Evolutionary conservation across 345 rosid genomes (phyloP).

Genomic region (Hibiscus tridactylites): DNA sequence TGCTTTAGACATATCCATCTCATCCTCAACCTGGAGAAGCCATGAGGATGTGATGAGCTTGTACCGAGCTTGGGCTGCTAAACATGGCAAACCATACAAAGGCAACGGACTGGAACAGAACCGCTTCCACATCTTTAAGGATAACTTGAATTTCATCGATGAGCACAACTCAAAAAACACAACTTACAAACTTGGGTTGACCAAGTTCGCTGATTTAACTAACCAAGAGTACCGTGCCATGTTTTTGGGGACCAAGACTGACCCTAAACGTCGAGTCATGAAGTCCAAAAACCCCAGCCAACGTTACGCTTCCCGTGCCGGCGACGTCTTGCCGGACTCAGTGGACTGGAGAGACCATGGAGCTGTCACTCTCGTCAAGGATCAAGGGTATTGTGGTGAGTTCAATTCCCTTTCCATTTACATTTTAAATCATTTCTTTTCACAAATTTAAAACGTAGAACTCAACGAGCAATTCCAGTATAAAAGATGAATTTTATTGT

Average conservation of each 20-base stretch:
- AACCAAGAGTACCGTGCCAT: conserved; percentile 69
- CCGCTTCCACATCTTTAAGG: conserved; percentile 67
- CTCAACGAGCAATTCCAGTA: no score
- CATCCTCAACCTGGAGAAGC: conserved; percentile 37
- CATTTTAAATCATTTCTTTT: background rate
- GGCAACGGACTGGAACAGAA: conserved; percentile 43
- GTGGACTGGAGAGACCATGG: conserved; percentile 81
- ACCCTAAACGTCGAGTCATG: conserved; percentile 32
- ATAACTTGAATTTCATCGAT: conserved; percentile 67
- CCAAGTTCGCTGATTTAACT: conserved; percentile 69
- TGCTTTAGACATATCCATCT: conserved; percentile 25
- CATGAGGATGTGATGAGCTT: conserved; percentile 61
- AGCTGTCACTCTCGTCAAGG: conserved; percentile 68
- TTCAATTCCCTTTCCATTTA: background rate
- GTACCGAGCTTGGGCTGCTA: conserved; percentile 54
- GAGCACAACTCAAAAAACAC: conserved; percentile 49
- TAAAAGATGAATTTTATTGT: no score
- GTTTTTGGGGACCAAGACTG: conserved; percentile 42
- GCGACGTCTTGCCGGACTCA: conserved; percentile 45
- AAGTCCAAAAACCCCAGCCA: conserved; percentile 33
- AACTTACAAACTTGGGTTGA: conserved; percentile 61
- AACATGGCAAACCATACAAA: conserved; percentile 53
- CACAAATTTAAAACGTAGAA: no score
- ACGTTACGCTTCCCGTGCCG: conserved; percentile 32
- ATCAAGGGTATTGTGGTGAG: conserved; percentile 82